These are phyloP conservation scores for Xylariaceae sp. DNA, from an alignment of 2,329 filamentous ascomycete species.

Conservation along the genomic window DNA sequence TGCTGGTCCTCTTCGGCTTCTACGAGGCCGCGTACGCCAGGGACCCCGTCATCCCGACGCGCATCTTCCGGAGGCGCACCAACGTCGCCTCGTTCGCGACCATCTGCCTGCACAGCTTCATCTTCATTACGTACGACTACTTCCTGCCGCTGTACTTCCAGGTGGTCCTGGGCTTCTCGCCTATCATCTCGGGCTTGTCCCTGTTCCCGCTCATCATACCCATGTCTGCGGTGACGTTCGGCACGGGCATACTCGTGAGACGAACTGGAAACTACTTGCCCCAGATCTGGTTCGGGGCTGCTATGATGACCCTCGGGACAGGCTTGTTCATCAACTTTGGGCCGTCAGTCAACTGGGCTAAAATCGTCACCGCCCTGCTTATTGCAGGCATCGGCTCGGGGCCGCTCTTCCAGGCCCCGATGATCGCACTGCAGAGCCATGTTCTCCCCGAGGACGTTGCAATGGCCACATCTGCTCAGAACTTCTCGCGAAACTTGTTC, in stretches of 20 bases:
- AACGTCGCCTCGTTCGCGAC: constrained; percentile 40
- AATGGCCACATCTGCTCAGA: constrained; percentile 45
- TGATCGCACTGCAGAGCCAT: constrained; percentile 46
- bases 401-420: constrained; percentile 45
- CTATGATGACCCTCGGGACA: constrained; percentile 40
- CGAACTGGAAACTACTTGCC: constrained; percentile 41
- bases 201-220: constrained; percentile 42
- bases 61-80: constrained; percentile 40
- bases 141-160: constrained; percentile 57
- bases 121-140: constrained; percentile 50
- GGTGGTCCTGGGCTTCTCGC: constrained; percentile 42
- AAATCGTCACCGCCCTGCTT: constrained; percentile 31
- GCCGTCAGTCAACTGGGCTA: constrained; percentile 29
- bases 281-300: constrained; percentile 34
- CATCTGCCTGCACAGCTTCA: constrained; percentile 29
- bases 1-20: constrained; percentile 36
- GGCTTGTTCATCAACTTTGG: constrained; percentile 39
- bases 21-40: constrained; percentile 47
- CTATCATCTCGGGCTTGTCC: constrained; percentile 40
- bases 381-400: constrained; percentile 42
- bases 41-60: constrained; percentile 50
- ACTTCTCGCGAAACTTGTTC: constrained; percentile 47
- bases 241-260: constrained; percentile 14
- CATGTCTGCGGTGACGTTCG: constrained; percentile 24
- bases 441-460: constrained; percentile 43